Percentiles rank a stretch among this genome's conserved stretches.
These are phyloP conservation scores for Litchi chinensis DNA, from an alignment of 345 rosid genomes.

Conservation along the genomic window DNA sequence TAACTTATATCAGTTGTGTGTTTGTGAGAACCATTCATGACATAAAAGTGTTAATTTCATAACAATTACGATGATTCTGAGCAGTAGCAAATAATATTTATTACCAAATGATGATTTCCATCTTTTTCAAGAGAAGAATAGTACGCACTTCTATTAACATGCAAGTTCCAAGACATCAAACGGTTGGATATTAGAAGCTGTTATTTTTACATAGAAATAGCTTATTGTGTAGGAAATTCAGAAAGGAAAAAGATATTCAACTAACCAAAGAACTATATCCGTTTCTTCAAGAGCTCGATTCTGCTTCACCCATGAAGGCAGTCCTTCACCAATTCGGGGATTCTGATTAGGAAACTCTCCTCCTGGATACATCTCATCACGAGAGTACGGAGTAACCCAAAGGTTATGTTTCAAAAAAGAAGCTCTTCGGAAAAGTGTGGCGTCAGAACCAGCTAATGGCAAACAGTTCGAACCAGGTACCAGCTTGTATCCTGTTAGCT, in stretches of 20 bases:
- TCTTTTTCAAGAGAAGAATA: background rate
- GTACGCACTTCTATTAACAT: background rate
- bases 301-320: slow-evolving; percentile 82
- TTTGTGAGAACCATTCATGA: background rate
- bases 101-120: background rate
- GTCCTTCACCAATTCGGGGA: slow-evolving; percentile 87
- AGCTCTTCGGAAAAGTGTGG: slow-evolving; percentile 84
- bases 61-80: background rate
- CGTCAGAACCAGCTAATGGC: slow-evolving; percentile 85
- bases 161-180: background rate
- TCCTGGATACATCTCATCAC: slow-evolving; percentile 76
- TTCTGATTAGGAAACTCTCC: slow-evolving; percentile 96
- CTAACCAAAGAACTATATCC: slow-evolving; percentile 81
- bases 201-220: background rate
- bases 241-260: slow-evolving; percentile 9
- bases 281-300: slow-evolving; percentile 82
- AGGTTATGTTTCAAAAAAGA: slow-evolving; percentile 83
- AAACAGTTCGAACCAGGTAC: slow-evolving; percentile 88
- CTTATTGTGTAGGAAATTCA: background rate
- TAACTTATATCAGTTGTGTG: background rate
- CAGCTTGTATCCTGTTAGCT: slow-evolving; percentile 79
- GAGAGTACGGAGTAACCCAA: slow-evolving; percentile 80
- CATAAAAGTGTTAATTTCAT: background rate
- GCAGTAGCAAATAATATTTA: background rate
- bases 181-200: background rate